phyloP scores from a whole-genome alignment of 75 land plant species.

The Picea glauca region DNA sequence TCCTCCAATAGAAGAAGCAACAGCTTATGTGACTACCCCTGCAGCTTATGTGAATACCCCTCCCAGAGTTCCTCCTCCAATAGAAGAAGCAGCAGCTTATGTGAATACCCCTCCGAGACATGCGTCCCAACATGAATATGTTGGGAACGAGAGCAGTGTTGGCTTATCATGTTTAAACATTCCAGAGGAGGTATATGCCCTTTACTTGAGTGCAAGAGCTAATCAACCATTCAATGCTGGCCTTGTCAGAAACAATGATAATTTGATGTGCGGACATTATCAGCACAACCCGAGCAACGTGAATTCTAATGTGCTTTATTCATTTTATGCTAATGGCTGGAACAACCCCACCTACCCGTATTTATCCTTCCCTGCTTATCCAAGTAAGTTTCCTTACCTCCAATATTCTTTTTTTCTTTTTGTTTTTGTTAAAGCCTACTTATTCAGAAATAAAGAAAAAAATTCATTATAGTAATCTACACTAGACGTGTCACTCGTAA shows the following conservation, averaged over 20 bases:
- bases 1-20: neutral
- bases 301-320: no score
- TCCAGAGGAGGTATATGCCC: neutral
- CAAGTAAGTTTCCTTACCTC: slow-evolving; percentile 6
- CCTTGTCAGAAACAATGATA: neutral
- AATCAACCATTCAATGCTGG: neutral
- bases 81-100: neutral
- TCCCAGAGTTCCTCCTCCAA: neutral
- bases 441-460: neutral
- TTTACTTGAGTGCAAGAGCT: neutral
- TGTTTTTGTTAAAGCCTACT: neutral
- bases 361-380: neutral
- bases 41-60: neutral
- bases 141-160: neutral
- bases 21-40: neutral
- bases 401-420: neutral
- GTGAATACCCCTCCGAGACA: neutral
- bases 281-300: neutral
- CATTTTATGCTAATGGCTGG: neutral
- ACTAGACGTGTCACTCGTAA: neutral
- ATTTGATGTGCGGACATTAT: neutral
- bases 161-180: neutral
- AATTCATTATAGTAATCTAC: neutral
- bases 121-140: neutral
- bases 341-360: slow-evolving; percentile 2